A percentile compares a stretch with the other conserved stretches of the same genome.
phyloP scores from a whole-genome alignment of 495 filamentous ascomycete genomes.

The Podospora pseudopauciseta region DNA sequence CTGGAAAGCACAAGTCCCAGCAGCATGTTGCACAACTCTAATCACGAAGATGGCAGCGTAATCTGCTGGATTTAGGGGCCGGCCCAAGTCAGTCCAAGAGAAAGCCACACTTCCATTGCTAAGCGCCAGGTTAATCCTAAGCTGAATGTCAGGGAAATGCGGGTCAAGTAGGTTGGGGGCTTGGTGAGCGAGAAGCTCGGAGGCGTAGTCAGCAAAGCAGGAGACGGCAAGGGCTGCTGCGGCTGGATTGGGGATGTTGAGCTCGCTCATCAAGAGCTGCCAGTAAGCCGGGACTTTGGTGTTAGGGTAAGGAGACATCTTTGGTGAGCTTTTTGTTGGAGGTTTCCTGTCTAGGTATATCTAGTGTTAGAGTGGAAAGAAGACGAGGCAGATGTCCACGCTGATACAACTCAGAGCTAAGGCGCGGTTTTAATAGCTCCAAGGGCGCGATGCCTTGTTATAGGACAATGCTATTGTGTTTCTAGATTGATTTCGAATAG shows the following conservation, averaged over 20 bases:
- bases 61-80: background rate
- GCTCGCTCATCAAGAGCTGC: background rate
- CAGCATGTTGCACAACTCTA: background rate
- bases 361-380: too few species aligned
- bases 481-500: too few species aligned
- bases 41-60: background rate
- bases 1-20: background rate
- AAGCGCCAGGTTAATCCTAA: background rate
- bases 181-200: conserved; percentile 1
- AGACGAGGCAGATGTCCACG: too few species aligned
- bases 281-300: conserved; percentile 1
- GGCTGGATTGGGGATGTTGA: background rate
- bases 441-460: too few species aligned
- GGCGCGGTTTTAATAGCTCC: too few species aligned
- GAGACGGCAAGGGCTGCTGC: background rate
- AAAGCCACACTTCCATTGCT: background rate
- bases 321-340: background rate
- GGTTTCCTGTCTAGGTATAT: background rate
- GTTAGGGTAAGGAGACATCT: background rate
- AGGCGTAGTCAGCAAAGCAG: conserved; percentile 8
- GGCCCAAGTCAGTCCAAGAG: background rate
- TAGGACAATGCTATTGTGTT: too few species aligned
- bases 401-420: too few species aligned
- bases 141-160: background rate
- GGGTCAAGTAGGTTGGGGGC: background rate